A percentile compares a stretch with the other conserved stretches of the same genome.
phyloP scores from a whole-genome alignment of 345 rosid genomes.

The Populus tremula region DNA sequence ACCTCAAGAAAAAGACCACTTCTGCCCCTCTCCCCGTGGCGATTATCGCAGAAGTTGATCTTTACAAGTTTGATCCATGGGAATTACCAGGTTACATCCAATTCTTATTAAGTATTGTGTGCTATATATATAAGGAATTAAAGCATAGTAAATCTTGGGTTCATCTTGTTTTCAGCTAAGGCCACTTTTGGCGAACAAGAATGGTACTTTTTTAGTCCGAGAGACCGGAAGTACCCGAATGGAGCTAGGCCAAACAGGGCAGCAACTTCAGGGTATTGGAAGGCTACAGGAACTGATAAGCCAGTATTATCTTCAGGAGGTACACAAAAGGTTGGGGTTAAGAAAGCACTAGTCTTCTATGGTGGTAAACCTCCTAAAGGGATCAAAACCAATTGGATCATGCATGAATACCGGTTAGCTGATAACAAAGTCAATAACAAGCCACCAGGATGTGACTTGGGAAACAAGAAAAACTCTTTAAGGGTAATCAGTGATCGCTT shows the following conservation, averaged over 20 bases:
- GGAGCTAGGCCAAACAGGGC: slow-evolving; percentile 38
- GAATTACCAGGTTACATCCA: slow-evolving; percentile 29
- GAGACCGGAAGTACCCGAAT: slow-evolving; percentile 37
- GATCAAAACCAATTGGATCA: slow-evolving; percentile 35
- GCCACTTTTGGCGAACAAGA: slow-evolving; percentile 37
- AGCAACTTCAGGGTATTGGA: slow-evolving; percentile 40
- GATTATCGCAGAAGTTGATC: slow-evolving; percentile 34
- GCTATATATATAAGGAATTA: background rate
- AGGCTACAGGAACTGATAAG: slow-evolving; percentile 38
- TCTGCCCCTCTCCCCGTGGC: slow-evolving; percentile 34
- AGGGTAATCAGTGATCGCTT: slow-evolving; percentile 46
- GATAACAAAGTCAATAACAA: slow-evolving; percentile 43
- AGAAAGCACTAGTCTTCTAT: slow-evolving; percentile 36
- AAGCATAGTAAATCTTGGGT: background rate
- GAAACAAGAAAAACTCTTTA: slow-evolving; percentile 75
- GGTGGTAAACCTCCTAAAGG: slow-evolving; percentile 40
- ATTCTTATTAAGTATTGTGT: background rate
- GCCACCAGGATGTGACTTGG: slow-evolving; percentile 59
- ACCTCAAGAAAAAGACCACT: slow-evolving; percentile 30
- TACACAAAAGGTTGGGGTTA: slow-evolving; percentile 33
- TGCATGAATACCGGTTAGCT: slow-evolving; percentile 33
- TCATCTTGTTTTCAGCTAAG: slow-evolving; percentile 20
- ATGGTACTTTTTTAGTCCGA: slow-evolving; percentile 38
- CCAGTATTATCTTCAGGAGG: slow-evolving; percentile 29
- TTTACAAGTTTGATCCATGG: slow-evolving; percentile 38